Evolutionary conservation across 208 protist species (phyloP).

Genomic region (Kentomonas sorsogonicus): DNA sequence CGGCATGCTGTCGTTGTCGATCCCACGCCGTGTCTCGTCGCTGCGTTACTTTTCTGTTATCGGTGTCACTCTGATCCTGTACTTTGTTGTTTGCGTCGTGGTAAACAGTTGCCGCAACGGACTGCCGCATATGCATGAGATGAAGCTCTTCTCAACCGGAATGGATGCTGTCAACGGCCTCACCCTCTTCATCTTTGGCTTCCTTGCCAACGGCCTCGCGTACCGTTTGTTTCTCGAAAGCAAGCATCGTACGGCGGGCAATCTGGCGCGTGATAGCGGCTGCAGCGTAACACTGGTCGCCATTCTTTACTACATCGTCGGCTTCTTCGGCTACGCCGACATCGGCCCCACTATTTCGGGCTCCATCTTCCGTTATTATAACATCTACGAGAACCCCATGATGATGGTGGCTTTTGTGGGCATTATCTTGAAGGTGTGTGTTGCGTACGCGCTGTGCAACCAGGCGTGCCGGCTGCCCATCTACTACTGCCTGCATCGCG

Average conservation of each 20-base stretch:
- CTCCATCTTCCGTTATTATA: constrained; percentile 32
- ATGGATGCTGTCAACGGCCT: constrained; percentile 33
- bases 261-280: constrained; percentile 13
- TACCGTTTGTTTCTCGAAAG: constrained; percentile 31
- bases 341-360: constrained; percentile 28
- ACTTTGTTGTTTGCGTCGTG: constrained; percentile 58
- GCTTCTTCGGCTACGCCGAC: constrained; percentile 63
- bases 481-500: constrained; percentile 26
- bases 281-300: constrained; percentile 32
- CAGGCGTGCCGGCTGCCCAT: constrained; percentile 32
- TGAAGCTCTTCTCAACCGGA: constrained; percentile 27
- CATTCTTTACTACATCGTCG: constrained; percentile 46
- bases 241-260: constrained; percentile 8
- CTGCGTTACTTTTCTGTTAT: constrained; percentile 67
- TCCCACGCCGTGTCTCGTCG: constrained; percentile 59
- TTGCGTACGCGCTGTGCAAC: constrained; percentile 39
- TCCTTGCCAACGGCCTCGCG: constrained; percentile 33
- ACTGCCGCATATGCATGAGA: constrained; percentile 24
- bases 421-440: constrained; percentile 46
- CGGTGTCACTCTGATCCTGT: constrained; percentile 48
- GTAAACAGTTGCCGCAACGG: constrained; percentile 27
- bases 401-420: constrained; percentile 47
- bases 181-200: constrained; percentile 52
- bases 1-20: constrained; percentile 49
- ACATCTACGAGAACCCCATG: constrained; percentile 22